Evolutionary conservation across 768 basidiomycete species (phyloP).

Genomic region (Naganishia vaughanmartiniae): DNA sequence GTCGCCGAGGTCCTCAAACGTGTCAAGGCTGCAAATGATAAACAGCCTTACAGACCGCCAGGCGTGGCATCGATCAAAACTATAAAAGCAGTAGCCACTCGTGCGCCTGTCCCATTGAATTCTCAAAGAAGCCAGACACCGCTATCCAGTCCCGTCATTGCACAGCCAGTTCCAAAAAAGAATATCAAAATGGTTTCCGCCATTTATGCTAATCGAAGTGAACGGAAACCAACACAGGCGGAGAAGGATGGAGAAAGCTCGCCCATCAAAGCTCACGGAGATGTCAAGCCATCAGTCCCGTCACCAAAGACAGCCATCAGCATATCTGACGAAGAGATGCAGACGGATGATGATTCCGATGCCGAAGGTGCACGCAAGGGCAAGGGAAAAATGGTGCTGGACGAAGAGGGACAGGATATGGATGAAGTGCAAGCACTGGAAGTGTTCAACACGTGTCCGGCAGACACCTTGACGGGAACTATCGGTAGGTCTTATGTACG

Average conservation of each 20-base stretch:
- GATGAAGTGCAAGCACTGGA: constrained; percentile 50
- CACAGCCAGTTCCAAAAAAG: not conserved
- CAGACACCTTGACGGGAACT: constrained; percentile 54
- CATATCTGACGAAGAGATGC: constrained; percentile 30
- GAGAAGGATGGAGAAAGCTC: not conserved
- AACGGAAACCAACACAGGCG: constrained; percentile 21
- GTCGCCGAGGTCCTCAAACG: not conserved
- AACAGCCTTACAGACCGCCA: not conserved
- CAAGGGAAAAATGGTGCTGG: constrained; percentile 33
- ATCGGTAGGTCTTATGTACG: constrained; percentile 49
- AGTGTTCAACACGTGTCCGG: constrained; percentile 55
- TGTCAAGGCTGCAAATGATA: not conserved
- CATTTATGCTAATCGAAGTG: constrained; percentile 44
- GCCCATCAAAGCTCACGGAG: not conserved
- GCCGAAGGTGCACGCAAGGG: constrained; percentile 37
- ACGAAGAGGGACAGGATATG: constrained; percentile 40
- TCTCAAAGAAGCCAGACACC: not conserved
- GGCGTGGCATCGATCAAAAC: constrained; percentile 11
- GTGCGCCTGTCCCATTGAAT: not conserved
- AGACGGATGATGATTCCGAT: constrained; percentile 43
- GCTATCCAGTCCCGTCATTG: not conserved
- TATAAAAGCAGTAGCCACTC: constrained; percentile 3
- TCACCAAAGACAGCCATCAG: not conserved
- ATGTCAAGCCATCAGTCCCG: not conserved
- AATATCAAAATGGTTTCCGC: constrained; percentile 40